Conservation (phyloP, 2,329 filamentous ascomycete genomes). For the Dactylellina sp. region DNA sequence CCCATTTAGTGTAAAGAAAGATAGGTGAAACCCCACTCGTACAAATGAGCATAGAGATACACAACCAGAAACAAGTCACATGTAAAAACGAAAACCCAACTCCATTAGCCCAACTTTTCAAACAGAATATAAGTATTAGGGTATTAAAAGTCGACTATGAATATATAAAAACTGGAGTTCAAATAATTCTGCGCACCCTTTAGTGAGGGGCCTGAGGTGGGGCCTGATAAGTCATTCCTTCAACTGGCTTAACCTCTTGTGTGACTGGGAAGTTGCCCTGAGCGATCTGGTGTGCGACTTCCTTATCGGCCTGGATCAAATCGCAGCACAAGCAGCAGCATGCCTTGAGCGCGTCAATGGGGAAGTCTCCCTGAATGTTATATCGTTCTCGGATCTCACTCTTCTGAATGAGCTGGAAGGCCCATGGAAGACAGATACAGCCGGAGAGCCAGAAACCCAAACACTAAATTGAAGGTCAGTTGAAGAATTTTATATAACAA, state of each 20-base stretch:
- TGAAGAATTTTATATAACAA: no score
- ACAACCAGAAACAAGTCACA: slow-evolving; percentile 10
- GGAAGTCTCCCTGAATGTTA: slow-evolving; percentile 68
- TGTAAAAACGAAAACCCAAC: slow-evolving; percentile 29
- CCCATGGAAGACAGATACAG: slow-evolving; percentile 47
- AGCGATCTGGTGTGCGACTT: slow-evolving; percentile 50
- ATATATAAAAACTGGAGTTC: slow-evolving; percentile 16
- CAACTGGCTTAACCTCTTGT: slow-evolving; percentile 45
- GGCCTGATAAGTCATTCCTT: slow-evolving; percentile 45
- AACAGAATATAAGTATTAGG: slow-evolving; percentile 50
- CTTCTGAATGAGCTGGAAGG: slow-evolving; percentile 69
- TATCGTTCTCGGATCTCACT: slow-evolving; percentile 69
- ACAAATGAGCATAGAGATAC: background rate
- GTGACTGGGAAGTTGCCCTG: slow-evolving; percentile 50
- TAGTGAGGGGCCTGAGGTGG: slow-evolving; percentile 39
- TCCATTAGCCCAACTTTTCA: slow-evolving; percentile 39
- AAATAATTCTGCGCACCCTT: background rate
- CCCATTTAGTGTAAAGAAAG: no score
- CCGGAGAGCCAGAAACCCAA: slow-evolving; percentile 56
- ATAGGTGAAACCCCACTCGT: no score
- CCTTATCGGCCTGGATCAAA: slow-evolving; percentile 69
- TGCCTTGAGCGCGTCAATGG: slow-evolving; percentile 68
- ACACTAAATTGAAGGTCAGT: slow-evolving; percentile 26
- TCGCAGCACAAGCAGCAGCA: slow-evolving; percentile 71
- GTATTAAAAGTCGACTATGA: slow-evolving; percentile 40